Evolutionary conservation across 148 eudicot species (phyloP).

Genomic region (Persicaria tinctoria): DNA sequence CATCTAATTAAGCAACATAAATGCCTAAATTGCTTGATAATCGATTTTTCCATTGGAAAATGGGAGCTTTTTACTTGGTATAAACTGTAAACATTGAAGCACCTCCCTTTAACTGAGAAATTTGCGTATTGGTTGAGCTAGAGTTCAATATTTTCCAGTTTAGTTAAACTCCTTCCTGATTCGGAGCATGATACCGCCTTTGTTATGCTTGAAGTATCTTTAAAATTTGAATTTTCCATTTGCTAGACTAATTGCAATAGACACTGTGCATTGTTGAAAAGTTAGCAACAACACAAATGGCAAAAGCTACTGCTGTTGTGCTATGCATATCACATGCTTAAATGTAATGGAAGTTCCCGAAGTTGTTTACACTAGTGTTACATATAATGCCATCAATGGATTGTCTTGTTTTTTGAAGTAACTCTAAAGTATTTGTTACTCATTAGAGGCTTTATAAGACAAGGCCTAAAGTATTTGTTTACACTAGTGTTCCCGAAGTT

Average conservation of each 20-base stretch:
- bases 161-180: background rate
- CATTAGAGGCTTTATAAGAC: background rate
- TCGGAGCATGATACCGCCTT: background rate
- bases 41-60: background rate
- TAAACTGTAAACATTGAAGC: background rate
- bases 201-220: background rate
- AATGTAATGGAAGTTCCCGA: background rate
- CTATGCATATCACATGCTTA: background rate
- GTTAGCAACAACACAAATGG: background rate
- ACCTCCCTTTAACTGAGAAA: background rate
- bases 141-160: background rate
- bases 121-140: background rate
- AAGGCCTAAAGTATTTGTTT: no score
- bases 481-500: no score
- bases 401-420: background rate
- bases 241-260: background rate
- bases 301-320: background rate
- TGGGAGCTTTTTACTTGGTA: background rate
- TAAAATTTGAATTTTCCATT: background rate
- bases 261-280: background rate
- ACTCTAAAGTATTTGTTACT: background rate
- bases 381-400: background rate
- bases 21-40: background rate
- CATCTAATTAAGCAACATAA: background rate
- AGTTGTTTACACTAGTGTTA: background rate